Conservation (phyloP, 192 early-diverging fungal genomes). For the Gaertneriomyces sp. region DNA sequence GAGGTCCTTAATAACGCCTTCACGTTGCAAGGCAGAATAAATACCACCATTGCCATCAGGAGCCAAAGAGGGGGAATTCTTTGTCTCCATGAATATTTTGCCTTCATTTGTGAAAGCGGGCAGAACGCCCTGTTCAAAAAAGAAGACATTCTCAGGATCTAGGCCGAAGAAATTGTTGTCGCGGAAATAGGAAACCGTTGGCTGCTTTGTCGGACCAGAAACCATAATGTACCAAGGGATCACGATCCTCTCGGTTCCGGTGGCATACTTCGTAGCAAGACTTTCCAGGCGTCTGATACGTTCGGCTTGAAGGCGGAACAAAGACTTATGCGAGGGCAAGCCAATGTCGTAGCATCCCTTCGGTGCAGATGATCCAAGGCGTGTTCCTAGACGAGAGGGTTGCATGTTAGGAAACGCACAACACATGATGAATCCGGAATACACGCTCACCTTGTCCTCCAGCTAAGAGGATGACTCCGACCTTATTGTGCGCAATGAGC, state of each 20-base stretch:
- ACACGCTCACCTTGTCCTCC: conserved; percentile 48
- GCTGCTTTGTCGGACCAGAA: conserved; percentile 82
- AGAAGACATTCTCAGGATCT: conserved; percentile 75
- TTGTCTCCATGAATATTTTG: conserved; percentile 85
- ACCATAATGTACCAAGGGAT: conserved; percentile 99
- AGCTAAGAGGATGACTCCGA: conserved; percentile 91
- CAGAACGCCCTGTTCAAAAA: conserved; percentile 94
- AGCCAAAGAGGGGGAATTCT: conserved; percentile 51
- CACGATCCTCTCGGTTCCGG: conserved; percentile 47
- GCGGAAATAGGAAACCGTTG: conserved; percentile 77
- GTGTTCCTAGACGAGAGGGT: conserved; percentile 31
- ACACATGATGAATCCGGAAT: conserved; percentile 5
- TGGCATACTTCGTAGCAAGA: conserved; percentile 28
- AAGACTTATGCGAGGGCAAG: conserved; percentile 79
- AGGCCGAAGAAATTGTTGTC: conserved; percentile 87
- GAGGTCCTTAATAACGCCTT: conserved; percentile 78
- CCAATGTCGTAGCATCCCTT: conserved; percentile 94
- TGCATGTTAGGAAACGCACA: conserved; percentile 1
- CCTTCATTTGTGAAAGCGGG: conserved; percentile 92
- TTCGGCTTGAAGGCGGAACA: conserved; percentile 95
- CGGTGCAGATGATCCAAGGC: conserved; percentile 64
- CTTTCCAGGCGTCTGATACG: conserved; percentile 83
- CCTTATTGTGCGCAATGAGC: conserved; percentile 81
- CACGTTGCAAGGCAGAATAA: conserved; percentile 84
- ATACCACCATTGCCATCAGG: conserved; percentile 85